Conservation (phyloP, 495 filamentous ascomycete genomes). For the Articulospora tetracladia region DNA sequence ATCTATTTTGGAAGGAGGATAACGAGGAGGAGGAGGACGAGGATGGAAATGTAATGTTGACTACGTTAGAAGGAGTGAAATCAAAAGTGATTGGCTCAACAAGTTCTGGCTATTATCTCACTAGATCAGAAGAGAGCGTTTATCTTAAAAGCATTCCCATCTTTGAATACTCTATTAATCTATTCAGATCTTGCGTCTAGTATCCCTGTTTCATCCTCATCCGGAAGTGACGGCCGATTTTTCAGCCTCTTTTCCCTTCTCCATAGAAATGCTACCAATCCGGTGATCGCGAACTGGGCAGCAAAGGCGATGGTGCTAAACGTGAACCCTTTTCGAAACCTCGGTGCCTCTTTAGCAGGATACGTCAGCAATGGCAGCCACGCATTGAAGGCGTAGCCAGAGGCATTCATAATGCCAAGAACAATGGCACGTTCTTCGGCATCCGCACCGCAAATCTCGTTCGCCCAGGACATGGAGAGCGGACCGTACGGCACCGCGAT, state of each 20-base stretch:
- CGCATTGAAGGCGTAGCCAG: conserved; percentile 45
- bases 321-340: conserved; percentile 35
- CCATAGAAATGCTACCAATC: conserved; percentile 24
- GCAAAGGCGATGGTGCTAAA: conserved; percentile 25
- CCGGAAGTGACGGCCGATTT: too few relatives aligned
- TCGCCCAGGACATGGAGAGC: conserved; percentile 45
- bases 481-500: conserved; percentile 26
- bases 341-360: conserved; percentile 37
- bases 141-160: too few relatives aligned
- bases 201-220: background rate
- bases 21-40: too few relatives aligned
- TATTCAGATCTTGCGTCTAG: too few relatives aligned
- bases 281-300: conserved; percentile 28
- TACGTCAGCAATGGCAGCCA: conserved; percentile 41
- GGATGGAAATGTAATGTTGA: too few relatives aligned
- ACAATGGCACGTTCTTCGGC: conserved; percentile 54
- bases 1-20: too few relatives aligned
- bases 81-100: too few relatives aligned
- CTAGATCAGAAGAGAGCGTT: too few relatives aligned
- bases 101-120: too few relatives aligned
- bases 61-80: too few relatives aligned
- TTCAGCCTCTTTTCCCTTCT: conserved; percentile 24
- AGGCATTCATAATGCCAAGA: conserved; percentile 45
- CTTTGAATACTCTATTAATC: too few relatives aligned
- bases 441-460: conserved; percentile 47